Evolutionary conservation across 2,329 filamentous ascomycete species (phyloP), one percentile per base, ranked within the genome.

Genomic region (Ceratocystis lukuohia): DNA sequence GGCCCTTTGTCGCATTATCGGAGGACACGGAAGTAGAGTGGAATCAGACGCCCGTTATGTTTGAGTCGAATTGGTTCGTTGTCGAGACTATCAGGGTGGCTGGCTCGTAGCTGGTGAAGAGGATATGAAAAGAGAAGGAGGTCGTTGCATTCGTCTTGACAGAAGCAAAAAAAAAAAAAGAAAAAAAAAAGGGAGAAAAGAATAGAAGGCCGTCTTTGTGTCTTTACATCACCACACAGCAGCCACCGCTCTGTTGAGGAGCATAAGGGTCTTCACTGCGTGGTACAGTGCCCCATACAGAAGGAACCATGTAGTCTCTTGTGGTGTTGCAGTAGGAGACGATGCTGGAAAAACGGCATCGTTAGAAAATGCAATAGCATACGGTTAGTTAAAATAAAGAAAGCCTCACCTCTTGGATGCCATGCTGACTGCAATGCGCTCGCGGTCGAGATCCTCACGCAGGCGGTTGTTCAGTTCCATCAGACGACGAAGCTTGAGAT

Each of bases 311-410:
- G 80, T 96, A 97, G 77, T 99, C 94, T 77, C 93, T 89, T 72
- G 94, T 96, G 77, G 90, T 92, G 78, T 96, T 96, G 79, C 93
- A 97, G 80, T 97, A 97, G 72, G 91, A 89, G 76, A 97, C 97
- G 76, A 97, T 89, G 77, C 94, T 99, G 74, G 70, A 68, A 41
- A 15, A 12, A 12, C 12, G 65, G 56, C 17, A 8, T 5, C 57
- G 59, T 57, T 59, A 69, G 61, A 48, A 62, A 10, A 30, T 56
- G 20, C 30, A 20, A 50, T 37, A 8, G 33, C 17, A 17, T 22
- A 3, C 5, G 2, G 50, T 68, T 67, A 65, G 61, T 68, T 69
- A 10, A 3, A 20, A 10, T 10, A 10, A n/a, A 25, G 48, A 53
- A n/a, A 12, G n/a, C 75, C 84, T 80, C 77, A 92, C 88, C 88